phyloP scores from a whole-genome alignment of 176 grass and related monocot species.

The Eleusine indica region DNA sequence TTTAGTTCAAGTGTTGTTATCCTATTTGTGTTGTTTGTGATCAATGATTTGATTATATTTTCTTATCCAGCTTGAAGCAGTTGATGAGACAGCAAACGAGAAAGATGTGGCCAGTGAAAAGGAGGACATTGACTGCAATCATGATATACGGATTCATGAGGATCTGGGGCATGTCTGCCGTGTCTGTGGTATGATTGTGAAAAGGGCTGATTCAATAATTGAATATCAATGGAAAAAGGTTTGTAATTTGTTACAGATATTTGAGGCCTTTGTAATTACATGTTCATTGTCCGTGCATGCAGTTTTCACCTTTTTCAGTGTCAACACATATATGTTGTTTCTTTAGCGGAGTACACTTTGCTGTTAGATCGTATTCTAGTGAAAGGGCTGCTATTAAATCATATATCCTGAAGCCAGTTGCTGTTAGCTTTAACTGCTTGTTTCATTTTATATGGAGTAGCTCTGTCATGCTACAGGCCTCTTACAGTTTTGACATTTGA shows the following conservation, averaged over 20 bases:
- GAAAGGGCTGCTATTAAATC: not conserved
- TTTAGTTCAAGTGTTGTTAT: conserved; percentile 32
- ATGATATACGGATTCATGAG: conserved; percentile 77
- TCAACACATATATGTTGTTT: no score
- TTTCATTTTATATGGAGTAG: not conserved
- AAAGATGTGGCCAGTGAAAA: conserved; percentile 57
- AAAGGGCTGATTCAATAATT: conserved; percentile 91
- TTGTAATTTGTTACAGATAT: conserved; percentile 24
- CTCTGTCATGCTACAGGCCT: not conserved
- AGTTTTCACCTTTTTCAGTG: no score
- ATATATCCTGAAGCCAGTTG: no score
- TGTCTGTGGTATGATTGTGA: conserved; percentile 94
- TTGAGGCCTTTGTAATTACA: not conserved
- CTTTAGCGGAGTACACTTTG: no score
- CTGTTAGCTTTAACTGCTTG: not conserved
- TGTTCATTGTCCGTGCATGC: conserved; percentile 13
- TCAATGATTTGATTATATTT: conserved; percentile 25
- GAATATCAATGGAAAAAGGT: conserved; percentile 99
- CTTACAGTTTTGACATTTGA: conserved; percentile 7
- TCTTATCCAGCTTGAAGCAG: conserved; percentile 50
- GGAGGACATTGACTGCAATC: conserved; percentile 56
- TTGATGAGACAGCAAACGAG: conserved; percentile 47
- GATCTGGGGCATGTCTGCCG: conserved; percentile 90
- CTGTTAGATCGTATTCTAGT: no score
- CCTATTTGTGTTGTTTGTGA: conserved; percentile 22